A percentile compares a stretch with the other conserved stretches of the same genome.
Conservation (phyloP, 257 asterid genomes). For the Lycium ferocissimum region DNA sequence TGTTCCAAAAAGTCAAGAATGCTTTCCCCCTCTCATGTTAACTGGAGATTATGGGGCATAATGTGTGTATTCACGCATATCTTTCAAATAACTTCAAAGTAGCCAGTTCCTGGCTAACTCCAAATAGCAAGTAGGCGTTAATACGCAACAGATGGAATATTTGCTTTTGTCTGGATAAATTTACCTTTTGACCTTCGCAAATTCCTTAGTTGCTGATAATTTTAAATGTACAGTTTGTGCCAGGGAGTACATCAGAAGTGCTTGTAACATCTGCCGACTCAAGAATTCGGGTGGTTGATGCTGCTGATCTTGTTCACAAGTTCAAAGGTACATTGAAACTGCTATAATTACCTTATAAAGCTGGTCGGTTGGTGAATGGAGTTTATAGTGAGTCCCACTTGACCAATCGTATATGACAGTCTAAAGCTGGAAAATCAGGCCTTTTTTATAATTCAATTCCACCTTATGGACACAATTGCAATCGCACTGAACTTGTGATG, state of each 20-base stretch:
- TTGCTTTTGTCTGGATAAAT: not conserved
- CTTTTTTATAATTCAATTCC: not conserved
- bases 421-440: not conserved
- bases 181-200: not conserved
- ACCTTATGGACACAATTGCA: not conserved
- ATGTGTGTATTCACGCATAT: not conserved
- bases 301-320: constrained; percentile 88
- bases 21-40: not conserved
- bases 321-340: constrained; percentile 70
- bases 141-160: constrained; percentile 2
- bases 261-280: constrained; percentile 96
- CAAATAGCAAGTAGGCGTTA: not conserved
- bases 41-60: not conserved
- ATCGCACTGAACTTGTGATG: not conserved
- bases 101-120: not conserved
- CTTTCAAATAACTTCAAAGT: not conserved
- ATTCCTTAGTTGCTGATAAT: constrained; percentile 36
- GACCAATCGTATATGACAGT: not conserved
- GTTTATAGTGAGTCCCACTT: constrained; percentile 21
- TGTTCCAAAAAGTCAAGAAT: constrained; percentile 9
- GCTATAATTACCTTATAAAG: not conserved
- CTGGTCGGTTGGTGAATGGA: not conserved
- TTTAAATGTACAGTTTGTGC: constrained; percentile 74
- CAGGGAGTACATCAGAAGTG: constrained; percentile 95
- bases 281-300: constrained; percentile 84